A percentile compares a stretch with the other conserved stretches of the same genome.
phyloP scores from a whole-genome alignment of 768 basidiomycete species.

The Pisolithus microcarpus region DNA sequence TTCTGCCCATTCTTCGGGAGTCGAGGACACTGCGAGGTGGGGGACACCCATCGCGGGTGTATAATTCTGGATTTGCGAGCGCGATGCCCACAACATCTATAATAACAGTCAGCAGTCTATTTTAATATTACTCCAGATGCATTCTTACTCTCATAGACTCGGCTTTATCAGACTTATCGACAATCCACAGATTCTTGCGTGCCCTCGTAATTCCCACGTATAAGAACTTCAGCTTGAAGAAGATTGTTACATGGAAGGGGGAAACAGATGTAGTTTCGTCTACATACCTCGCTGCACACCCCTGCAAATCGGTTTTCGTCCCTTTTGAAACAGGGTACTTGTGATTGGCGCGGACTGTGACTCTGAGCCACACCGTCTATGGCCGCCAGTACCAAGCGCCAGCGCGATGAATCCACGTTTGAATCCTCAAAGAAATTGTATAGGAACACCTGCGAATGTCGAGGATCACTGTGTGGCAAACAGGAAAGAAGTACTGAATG shows the following conservation, averaged over 20 bases:
- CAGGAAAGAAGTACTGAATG: no score
- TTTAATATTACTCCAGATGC: no score
- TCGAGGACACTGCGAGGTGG: no score
- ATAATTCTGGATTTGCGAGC: no score
- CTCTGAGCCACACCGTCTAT: slow-evolving; percentile 18
- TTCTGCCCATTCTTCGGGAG: no score
- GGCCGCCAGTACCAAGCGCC: slow-evolving; percentile 51
- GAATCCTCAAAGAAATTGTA: slow-evolving; percentile 75
- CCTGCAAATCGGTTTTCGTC: slow-evolving; percentile 32
- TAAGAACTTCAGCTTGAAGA: slow-evolving; percentile 49
- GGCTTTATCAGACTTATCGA: slow-evolving; percentile 55
- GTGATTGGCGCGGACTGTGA: slow-evolving; percentile 6
- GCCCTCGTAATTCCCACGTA: slow-evolving; percentile 73
- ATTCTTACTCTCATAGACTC: no score
- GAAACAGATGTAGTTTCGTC: no score
- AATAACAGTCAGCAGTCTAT: no score
- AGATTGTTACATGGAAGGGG: not conserved
- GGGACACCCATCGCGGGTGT: no score
- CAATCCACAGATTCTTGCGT: slow-evolving; percentile 64
- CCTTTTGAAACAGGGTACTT: slow-evolving; percentile 37
- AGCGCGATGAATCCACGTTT: slow-evolving; percentile 39
- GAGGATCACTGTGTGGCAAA: not conserved
- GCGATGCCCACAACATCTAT: no score
- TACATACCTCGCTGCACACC: slow-evolving; percentile 50
- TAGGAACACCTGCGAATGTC: slow-evolving; percentile 47